Evolutionary conservation across 208 protist species (phyloP).

Genomic region (Acanthamoeba castellanii): DNA sequence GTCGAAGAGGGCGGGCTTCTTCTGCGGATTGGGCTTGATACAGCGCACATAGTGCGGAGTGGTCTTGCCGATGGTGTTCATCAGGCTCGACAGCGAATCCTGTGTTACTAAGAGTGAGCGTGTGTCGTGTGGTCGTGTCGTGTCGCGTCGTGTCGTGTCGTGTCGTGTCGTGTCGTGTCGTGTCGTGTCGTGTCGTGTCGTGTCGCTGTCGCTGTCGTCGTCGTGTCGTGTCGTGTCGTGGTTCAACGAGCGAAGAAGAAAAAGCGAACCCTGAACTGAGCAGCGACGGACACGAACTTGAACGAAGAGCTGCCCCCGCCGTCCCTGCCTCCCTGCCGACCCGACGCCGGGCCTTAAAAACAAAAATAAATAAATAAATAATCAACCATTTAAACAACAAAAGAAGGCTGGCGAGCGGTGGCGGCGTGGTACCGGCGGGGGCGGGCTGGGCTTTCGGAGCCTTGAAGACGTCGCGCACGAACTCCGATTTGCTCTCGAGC

Average conservation of each 20-base stretch:
- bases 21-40: constrained; percentile 91
- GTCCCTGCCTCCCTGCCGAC: not conserved
- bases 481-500: constrained; percentile 28
- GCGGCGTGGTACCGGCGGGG: not conserved
- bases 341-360: not conserved
- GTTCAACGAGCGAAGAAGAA: not conserved
- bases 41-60: constrained; percentile 89
- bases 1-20: constrained; percentile 82
- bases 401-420: constrained; percentile 43
- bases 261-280: not conserved
- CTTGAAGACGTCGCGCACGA: constrained; percentile 48
- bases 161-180: no score
- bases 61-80: constrained; percentile 82
- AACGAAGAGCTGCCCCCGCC: not conserved
- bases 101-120: not conserved
- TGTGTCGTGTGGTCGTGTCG: no score
- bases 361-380: not conserved
- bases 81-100: constrained; percentile 78
- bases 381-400: constrained; percentile 73
- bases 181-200: no score
- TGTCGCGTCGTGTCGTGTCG: no score
- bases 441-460: not conserved
- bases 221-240: no score
- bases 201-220: no score
- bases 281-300: constrained; percentile 29